Evolutionary conservation across 257 asterid species (phyloP).

Genomic region (Penstemon eatonii): DNA sequence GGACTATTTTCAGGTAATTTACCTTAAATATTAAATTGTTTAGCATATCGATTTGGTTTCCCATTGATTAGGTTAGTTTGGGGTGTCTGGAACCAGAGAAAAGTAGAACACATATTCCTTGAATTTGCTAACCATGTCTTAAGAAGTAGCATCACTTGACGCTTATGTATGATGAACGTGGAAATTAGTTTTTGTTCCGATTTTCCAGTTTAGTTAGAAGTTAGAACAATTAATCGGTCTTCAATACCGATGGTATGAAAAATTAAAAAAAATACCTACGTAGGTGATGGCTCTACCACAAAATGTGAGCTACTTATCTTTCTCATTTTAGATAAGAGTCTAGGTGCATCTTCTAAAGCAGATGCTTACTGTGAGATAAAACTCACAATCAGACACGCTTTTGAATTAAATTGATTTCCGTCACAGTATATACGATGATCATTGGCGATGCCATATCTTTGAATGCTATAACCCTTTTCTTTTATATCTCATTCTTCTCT

Average conservation of each 20-base stretch:
- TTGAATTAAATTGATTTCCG: background rate
- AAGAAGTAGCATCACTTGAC: background rate
- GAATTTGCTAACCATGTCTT: constrained; percentile 4
- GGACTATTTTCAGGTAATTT: constrained; percentile 83
- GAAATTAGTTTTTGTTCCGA: constrained; percentile 6
- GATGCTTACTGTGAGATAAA: constrained; percentile 17
- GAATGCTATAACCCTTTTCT: constrained; percentile 10
- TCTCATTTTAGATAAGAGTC: constrained; percentile 17
- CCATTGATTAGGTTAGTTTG: constrained; percentile 7
- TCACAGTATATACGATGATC: constrained; percentile 19
- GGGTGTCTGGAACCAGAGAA: constrained; percentile 14
- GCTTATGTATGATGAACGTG: background rate
- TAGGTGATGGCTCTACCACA: constrained; percentile 14
- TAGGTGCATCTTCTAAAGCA: constrained; percentile 7
- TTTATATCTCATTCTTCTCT: constrained; percentile 32
- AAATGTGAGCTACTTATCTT: constrained; percentile 10
- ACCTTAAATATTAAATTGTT: constrained; percentile 19
- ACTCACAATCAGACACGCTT: constrained; percentile 1
- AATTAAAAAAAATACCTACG: background rate
- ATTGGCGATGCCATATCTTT: constrained; percentile 12
- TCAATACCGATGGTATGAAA: too few relatives aligned
- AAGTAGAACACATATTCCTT: background rate
- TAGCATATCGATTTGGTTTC: constrained; percentile 10
- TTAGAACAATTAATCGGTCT: constrained; percentile 11
- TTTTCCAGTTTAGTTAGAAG: constrained; percentile 3